phyloP scores from a whole-genome alignment of 2,329 filamentous ascomycete genomes.

The Colletotrichum plurivorum region DNA sequence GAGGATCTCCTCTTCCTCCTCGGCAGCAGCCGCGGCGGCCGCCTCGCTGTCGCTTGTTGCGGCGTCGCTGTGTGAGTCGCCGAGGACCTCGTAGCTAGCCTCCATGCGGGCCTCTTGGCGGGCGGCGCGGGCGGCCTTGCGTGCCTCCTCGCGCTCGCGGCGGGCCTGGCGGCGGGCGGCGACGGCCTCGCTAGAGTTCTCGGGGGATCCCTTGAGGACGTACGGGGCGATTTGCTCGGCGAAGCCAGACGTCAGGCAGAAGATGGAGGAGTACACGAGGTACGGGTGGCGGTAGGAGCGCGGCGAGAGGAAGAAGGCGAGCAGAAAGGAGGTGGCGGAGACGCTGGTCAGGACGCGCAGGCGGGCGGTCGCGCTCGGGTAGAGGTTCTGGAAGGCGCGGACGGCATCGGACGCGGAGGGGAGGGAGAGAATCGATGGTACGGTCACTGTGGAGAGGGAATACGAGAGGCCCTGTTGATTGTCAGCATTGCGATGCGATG shows the following conservation, averaged over 20 bases:
- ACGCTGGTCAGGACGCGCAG: slow-evolving; percentile 77
- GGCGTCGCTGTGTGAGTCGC: slow-evolving; percentile 64
- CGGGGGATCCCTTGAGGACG: slow-evolving; percentile 50
- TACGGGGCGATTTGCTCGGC: slow-evolving; percentile 64
- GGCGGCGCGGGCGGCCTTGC: slow-evolving; percentile 47
- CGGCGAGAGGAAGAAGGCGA: slow-evolving; percentile 85
- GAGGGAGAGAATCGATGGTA: slow-evolving; percentile 85
- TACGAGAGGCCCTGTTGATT: slow-evolving; percentile 84
- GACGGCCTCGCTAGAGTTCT: slow-evolving; percentile 45
- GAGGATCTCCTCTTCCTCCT: slow-evolving; percentile 60
- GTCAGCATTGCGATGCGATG: slow-evolving; percentile 7
- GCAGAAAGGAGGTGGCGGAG: slow-evolving; percentile 78
- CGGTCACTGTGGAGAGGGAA: slow-evolving; percentile 81
- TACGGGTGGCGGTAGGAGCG: slow-evolving; percentile 86
- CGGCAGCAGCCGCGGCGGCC: slow-evolving; percentile 49
- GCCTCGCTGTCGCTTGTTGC: slow-evolving; percentile 65
- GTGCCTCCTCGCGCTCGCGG: slow-evolving; percentile 46
- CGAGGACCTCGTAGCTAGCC: slow-evolving; percentile 79
- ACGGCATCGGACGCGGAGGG: slow-evolving; percentile 81
- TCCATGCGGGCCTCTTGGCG: slow-evolving; percentile 68
- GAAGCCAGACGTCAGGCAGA: slow-evolving; percentile 74
- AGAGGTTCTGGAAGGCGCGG: slow-evolving; percentile 78
- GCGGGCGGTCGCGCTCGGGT: slow-evolving; percentile 74
- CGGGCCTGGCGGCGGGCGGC: slow-evolving; percentile 44
- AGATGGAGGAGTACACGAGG: slow-evolving; percentile 85